Conservation (phyloP, 495 filamentous ascomycete genomes). For the Lepraria neglecta region DNA sequence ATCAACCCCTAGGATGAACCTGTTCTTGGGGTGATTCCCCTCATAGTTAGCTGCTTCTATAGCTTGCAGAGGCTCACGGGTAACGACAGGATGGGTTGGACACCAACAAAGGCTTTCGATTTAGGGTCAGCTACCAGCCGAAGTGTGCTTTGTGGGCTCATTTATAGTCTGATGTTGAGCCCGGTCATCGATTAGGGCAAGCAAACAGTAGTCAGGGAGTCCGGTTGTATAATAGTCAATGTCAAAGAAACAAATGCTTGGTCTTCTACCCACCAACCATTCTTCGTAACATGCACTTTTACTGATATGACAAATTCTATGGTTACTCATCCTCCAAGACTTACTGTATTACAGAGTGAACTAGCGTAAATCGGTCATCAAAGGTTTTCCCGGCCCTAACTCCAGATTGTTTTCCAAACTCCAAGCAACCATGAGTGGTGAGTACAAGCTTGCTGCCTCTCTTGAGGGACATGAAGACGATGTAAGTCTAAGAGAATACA, state of each 20-base stretch:
- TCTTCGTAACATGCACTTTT: too few species aligned
- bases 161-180: not conserved
- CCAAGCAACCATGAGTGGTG: slow-evolving; percentile 37
- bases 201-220: slow-evolving; percentile 5
- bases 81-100: not conserved
- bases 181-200: not conserved
- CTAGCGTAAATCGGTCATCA: not conserved
- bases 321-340: too few species aligned
- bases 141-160: not conserved
- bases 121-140: not conserved
- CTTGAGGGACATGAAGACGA: slow-evolving; percentile 76
- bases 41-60: not conserved
- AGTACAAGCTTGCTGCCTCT: slow-evolving; percentile 78
- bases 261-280: too few species aligned
- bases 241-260: not conserved
- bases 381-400: not conserved
- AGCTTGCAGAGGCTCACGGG: not conserved
- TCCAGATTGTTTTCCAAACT: not conserved
- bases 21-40: not conserved
- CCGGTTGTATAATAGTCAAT: not conserved
- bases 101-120: not conserved
- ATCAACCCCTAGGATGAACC: not conserved
- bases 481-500: slow-evolving; percentile 47
- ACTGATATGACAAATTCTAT: too few species aligned
- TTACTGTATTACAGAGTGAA: not conserved